Evolutionary conservation across 2,329 filamentous ascomycete species (phyloP), one percentile per base, ranked within the genome.

Genomic region (Cordyceps militaris): DNA sequence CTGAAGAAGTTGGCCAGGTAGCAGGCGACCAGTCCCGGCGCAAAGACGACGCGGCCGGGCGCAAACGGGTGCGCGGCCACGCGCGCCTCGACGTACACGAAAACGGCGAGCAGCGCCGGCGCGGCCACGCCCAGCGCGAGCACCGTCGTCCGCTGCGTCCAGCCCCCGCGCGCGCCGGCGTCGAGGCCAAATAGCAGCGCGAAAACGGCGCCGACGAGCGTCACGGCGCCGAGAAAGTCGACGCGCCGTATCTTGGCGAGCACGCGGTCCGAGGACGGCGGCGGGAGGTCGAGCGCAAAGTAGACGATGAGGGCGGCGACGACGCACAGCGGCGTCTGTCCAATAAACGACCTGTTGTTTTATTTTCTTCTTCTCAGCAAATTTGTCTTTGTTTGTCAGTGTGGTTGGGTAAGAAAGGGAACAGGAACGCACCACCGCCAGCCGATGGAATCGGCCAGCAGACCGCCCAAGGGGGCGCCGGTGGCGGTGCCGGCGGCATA

Each of bases 1-100:
- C 80, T 78, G 69, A 89, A 91, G 72, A 91, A 89, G 69, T 91
- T 91, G 68, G 82, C 83, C 1, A 84, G 70, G 64, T 87, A 91
- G 67, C 81, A 83, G 3, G 87, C 82, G 51, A 89, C 78, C 28
- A 92, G 76, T 7, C 79, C 79, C 7, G 78, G 76, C 66, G 87
- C 79, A 65, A 90, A 84, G 62, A 92, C 86, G 63, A 92, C 82
- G 64, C 84, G 86, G 10, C 85, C 82, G 0, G 89, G 89, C 0
- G 88, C 88, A 63, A 93, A 89, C 0, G 89, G 89, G 59, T 91
- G 80, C 0, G 77, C 71, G 0, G 88, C 88, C 11, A 90, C 70
- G 61, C 81, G 82, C 62, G 79, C 78, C 72, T 93, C 89, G 57
- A 91, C 77, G 24, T 85, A 67, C 24, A 89, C 63, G 69, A 93